Evolutionary conservation across 225 moss, liverwort and hornwort species (phyloP).

Genomic region (Anthoceros angustus): DNA sequence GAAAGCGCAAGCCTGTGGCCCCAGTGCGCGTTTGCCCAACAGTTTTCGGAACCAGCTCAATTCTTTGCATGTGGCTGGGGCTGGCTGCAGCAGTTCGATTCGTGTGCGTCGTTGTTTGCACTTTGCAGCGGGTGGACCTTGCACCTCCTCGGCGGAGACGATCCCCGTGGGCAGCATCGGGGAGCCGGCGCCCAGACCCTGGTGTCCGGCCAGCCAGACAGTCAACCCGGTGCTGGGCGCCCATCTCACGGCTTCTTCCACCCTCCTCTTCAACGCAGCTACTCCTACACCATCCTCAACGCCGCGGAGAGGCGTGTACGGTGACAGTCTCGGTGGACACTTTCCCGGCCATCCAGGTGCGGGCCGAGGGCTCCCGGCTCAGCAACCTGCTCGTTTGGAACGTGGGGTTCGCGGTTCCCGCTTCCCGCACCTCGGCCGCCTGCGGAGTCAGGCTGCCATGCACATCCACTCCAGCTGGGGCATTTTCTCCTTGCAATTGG

Average conservation of each 20-base stretch:
- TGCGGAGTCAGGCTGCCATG: not conserved
- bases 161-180: not conserved
- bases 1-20: not conserved
- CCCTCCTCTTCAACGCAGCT: not conserved
- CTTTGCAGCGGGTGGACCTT: not conserved
- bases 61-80: not conserved
- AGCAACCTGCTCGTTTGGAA: not conserved
- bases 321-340: not conserved
- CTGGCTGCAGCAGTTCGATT: not conserved
- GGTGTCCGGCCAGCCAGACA: not conserved
- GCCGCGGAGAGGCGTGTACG: not conserved
- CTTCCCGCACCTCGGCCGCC: not conserved
- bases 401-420: not conserved
- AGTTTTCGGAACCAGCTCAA: not conserved
- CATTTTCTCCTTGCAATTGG: constrained; percentile 13
- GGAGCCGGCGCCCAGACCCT: not conserved
- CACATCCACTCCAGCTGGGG: not conserved
- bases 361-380: not conserved
- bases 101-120: too few species aligned
- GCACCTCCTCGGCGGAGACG: not conserved
- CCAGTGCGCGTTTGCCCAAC: not conserved
- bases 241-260: not conserved
- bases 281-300: not conserved
- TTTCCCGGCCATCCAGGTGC: not conserved
- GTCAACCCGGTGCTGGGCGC: not conserved